Conservation (phyloP, 163 green algal species). For the Trebouxiophyceae sp. region DNA sequence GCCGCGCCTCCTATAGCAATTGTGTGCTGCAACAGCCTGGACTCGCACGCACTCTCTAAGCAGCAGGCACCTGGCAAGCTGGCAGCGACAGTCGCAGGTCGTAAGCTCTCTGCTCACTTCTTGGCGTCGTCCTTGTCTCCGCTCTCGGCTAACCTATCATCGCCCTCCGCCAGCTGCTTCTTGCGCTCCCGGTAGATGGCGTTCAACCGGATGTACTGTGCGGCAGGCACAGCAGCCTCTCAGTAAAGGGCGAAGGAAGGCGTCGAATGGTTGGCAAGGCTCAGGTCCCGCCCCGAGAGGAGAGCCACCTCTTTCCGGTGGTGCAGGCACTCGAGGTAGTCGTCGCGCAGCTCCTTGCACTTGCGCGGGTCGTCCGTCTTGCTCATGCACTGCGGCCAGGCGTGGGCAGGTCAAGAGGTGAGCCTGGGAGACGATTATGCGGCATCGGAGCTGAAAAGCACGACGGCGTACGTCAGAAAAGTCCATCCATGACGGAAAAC, state of each 20-base stretch:
- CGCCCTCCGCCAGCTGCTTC: constrained; percentile 3
- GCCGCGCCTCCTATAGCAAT: too few species aligned
- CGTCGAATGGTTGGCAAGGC: too few species aligned
- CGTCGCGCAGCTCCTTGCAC: constrained; percentile 66
- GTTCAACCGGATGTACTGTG: constrained; percentile 25
- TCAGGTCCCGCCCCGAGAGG: too few species aligned
- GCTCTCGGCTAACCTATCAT: constrained; percentile 1
- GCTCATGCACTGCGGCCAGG: constrained; percentile 57
- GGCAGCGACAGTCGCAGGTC: background rate
- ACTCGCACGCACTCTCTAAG: too few species aligned
- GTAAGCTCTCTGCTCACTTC: background rate
- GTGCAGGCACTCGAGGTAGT: constrained; percentile 87
- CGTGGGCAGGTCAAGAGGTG: background rate
- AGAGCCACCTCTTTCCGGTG: constrained; percentile 75
- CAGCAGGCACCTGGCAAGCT: background rate
- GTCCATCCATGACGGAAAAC: constrained; percentile 71
- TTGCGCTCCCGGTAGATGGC: constrained; percentile 19
- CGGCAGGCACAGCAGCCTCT: background rate
- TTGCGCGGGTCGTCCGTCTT: constrained; percentile 57
- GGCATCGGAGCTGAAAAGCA: background rate
- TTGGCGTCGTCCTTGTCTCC: constrained; percentile 6
- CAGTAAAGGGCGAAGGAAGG: too few species aligned
- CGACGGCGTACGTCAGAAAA: constrained; percentile 45
- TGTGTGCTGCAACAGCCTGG: too few species aligned
- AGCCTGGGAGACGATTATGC: background rate